phyloP scores from a whole-genome alignment of 208 protist genomes.

The Crithidia mellificae region DNA sequence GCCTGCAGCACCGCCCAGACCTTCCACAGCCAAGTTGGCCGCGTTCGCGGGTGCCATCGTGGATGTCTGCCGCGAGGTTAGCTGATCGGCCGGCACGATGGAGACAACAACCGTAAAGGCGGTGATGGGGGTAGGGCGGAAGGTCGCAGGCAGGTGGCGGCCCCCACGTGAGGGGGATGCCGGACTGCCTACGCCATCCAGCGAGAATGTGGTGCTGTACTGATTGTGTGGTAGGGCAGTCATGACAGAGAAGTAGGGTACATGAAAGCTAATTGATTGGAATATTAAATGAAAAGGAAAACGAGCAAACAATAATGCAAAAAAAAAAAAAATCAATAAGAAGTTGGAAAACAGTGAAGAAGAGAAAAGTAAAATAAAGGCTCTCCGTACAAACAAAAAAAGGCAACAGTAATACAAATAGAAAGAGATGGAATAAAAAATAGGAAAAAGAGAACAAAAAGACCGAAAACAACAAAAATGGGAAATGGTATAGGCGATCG shows the following conservation, averaged over 20 bases:
- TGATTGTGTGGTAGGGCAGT: constrained; percentile 7
- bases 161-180: neutral
- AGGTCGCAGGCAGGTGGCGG: constrained; percentile 4
- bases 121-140: constrained; percentile 21
- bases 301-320: constrained; percentile 11
- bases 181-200: constrained; percentile 16
- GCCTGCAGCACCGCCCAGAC: constrained; percentile 9
- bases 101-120: constrained; percentile 43
- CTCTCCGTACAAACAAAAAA: constrained; percentile 5
- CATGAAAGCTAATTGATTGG: neutral
- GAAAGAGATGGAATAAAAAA: neutral
- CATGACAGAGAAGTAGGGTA: constrained; percentile 1
- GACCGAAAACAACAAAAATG: no score
- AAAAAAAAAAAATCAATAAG: constrained; percentile 9
- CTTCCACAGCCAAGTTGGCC: constrained; percentile 3
- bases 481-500: no score
- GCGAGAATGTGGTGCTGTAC: constrained; percentile 14
- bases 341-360: no score
- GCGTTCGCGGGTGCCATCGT: neutral
- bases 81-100: constrained; percentile 33
- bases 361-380: no score
- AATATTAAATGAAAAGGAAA: neutral
- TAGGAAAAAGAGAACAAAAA: no score
- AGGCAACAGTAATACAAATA: constrained; percentile 10
- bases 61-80: neutral